Percentiles rank a stretch among this genome's conserved stretches.
phyloP scores from a whole-genome alignment of 2,329 filamentous ascomycete genomes.

The Aspergillus aculeatinus region DNA sequence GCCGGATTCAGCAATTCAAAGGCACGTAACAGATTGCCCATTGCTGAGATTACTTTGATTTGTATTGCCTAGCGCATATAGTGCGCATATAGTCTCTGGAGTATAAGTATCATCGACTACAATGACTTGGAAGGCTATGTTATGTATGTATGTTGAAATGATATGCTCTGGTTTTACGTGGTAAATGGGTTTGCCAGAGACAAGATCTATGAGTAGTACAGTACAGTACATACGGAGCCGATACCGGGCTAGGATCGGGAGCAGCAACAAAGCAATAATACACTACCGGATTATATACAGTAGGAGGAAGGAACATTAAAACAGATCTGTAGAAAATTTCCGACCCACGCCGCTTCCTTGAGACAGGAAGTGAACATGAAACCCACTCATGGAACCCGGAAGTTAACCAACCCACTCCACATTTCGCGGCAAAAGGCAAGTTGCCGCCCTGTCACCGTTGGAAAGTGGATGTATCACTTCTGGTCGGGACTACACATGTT shows the following conservation, averaged over 20 bases:
- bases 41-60: background rate
- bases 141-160: too few relatives aligned
- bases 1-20: background rate
- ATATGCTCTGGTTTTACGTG: too few relatives aligned
- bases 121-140: too few relatives aligned
- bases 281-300: background rate
- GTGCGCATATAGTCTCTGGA: too few relatives aligned
- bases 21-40: too few relatives aligned
- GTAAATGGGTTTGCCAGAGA: too few relatives aligned
- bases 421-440: constrained; percentile 14
- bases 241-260: too few relatives aligned
- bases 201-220: too few relatives aligned
- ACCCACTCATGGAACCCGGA: constrained; percentile 19
- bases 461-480: constrained; percentile 19
- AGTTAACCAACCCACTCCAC: background rate
- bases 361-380: constrained; percentile 10
- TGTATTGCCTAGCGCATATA: background rate
- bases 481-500: background rate
- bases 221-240: too few relatives aligned
- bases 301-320: background rate
- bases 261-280: background rate
- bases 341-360: background rate
- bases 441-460: constrained; percentile 13
- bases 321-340: background rate
- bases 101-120: too few relatives aligned